A percentile compares a stretch with the other conserved stretches of the same genome.
phyloP scores from a whole-genome alignment of 371 early-diverging fungal genomes.

The Saksenaea vasiformis region DNA sequence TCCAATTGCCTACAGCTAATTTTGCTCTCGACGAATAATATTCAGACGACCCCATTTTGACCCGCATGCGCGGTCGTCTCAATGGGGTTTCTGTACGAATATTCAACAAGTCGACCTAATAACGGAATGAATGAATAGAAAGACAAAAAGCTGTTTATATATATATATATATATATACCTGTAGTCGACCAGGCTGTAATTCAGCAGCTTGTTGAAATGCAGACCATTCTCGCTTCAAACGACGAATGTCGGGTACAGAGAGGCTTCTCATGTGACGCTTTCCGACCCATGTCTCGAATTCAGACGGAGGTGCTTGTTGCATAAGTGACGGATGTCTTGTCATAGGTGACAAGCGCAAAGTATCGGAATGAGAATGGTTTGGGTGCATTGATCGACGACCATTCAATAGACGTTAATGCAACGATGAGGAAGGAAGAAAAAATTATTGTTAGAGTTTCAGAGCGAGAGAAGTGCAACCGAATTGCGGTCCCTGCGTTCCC shows the following conservation, averaged over 20 bases:
- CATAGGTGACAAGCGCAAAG: neutral
- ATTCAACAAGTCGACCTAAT: slow-evolving; percentile 51
- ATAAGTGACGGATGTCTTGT: neutral
- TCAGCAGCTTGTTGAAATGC: slow-evolving; percentile 23
- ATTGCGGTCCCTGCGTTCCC: neutral
- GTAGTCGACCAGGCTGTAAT: slow-evolving; percentile 28
- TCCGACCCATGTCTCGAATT: slow-evolving; percentile 13
- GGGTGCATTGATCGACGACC: slow-evolving; percentile 1
- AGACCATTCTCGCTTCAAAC: slow-evolving; percentile 39
- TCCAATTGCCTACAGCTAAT: slow-evolving; percentile 44
- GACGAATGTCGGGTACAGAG: slow-evolving; percentile 43
- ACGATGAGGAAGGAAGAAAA: neutral
- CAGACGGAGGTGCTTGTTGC: slow-evolving; percentile 11
- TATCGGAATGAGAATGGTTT: neutral
- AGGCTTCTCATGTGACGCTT: slow-evolving; percentile 12
- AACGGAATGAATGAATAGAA: too few relatives aligned
- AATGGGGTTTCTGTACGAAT: slow-evolving; percentile 36
- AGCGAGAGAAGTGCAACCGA: neutral
- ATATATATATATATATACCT: too few relatives aligned
- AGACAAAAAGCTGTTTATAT: too few relatives aligned
- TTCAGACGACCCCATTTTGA: slow-evolving; percentile 48
- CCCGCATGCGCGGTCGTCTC: slow-evolving; percentile 42
- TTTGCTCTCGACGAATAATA: slow-evolving; percentile 41
- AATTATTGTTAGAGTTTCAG: neutral
- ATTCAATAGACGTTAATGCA: neutral